Percentiles rank a stretch among this genome's conserved stretches.
Conservation (phyloP, 176 grass and related monocot species). For the Oryza longistaminata region DNA sequence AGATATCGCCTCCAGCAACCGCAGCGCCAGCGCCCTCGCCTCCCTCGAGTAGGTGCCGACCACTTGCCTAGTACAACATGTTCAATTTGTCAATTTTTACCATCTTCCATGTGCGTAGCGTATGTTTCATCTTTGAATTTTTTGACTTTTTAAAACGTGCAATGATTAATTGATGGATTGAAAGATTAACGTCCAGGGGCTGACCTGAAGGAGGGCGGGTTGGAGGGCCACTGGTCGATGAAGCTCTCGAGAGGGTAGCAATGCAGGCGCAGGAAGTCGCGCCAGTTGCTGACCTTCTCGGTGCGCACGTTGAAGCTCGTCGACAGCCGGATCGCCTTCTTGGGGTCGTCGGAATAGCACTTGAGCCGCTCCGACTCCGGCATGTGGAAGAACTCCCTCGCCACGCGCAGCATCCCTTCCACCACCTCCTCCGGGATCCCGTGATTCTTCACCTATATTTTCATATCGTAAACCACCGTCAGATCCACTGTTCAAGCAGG, state of each 20-base stretch:
- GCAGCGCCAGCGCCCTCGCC: conserved; percentile 58
- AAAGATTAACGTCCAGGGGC: not conserved
- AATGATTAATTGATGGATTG: too few relatives aligned
- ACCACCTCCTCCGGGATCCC: conserved; percentile 60
- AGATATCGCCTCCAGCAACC: conserved; percentile 68
- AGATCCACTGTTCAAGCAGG: too few relatives aligned
- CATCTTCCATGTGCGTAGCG: not conserved
- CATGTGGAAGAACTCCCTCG: conserved; percentile 89
- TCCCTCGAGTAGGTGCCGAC: conserved; percentile 72
- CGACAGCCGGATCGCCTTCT: conserved; percentile 72
- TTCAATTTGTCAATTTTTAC: conserved; percentile 20
- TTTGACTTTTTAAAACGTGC: not conserved
- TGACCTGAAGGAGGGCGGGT: conserved; percentile 73
- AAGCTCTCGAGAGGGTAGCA: conserved; percentile 79
- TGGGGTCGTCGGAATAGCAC: conserved; percentile 89
- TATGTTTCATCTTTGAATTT: not conserved
- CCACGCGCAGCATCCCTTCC: conserved; percentile 62
- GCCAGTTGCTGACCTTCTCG: conserved; percentile 85
- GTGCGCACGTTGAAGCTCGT: conserved; percentile 94
- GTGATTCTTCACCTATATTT: conserved; percentile 66
- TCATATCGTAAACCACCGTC: not conserved
- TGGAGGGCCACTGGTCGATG: conserved; percentile 79
- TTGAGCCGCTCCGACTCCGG: conserved; percentile 87
- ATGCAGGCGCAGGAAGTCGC: conserved; percentile 87
- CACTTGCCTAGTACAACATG: conserved; percentile 40